Evolutionary conservation across 495 filamentous ascomycete species (phyloP), one percentile per base, ranked within the genome.

Genomic region (Diplogelasinospora grovesii): DNA sequence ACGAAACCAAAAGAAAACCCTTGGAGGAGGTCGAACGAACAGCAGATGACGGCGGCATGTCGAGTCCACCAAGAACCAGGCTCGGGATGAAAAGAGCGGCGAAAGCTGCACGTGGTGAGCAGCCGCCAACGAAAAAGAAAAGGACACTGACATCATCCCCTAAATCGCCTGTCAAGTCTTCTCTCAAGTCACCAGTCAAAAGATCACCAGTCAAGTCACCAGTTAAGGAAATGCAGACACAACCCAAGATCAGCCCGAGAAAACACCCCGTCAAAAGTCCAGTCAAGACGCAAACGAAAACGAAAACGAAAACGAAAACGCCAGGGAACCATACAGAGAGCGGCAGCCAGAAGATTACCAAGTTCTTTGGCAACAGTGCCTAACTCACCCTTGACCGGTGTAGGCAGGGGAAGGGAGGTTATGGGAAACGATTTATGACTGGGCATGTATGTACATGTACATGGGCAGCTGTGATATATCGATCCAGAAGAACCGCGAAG

Each of bases 291-390:
- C 49, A 52, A 26, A 38, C 44, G 11, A 80, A 84, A 49, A 36
- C 58, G n/a, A 57, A 53, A 36, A 57, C 61, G 3, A 71, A 73
- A n/a, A n/a, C n/a, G n/a, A 61, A 63, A 52, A 41, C 41, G 2
- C 49, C 48, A 26, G 41, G 45, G 11, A 80, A 84, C 49, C 36
- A 57, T 11, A 57, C 51, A 36, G 58, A 60, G 3, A 71, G 73
- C 34, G 80, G 83, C 8, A 85, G 75, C 36, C 81, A 83, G 59
- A 83, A 79, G 63, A 95, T 95, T 42, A 95, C 88, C 0, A 86
- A 73, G 38, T 95, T 93, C 57, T 92, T 93, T 63, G 75, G 67
- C 11, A 86, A 81, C 32, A 66, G 63, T 33, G 61, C 62, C 5
- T 69, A 35, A 41, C n/a, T n/a, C n/a, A n/a, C n/a, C n/a, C 39